Conservation (phyloP, 176 grass and related monocot genomes). For the Guadua angustifolia region DNA sequence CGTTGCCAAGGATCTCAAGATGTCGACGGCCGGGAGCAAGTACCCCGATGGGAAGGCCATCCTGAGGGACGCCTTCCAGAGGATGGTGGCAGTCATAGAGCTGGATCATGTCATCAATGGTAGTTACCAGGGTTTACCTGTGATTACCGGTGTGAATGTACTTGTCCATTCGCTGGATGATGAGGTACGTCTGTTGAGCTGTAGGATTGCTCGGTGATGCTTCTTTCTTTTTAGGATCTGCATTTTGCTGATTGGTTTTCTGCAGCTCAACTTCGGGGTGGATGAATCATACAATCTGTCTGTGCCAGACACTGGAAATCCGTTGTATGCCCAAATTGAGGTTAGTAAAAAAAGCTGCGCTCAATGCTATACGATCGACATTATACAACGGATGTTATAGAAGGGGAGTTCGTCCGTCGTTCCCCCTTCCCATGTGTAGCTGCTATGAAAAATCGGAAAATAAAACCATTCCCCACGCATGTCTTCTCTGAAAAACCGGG, state of each 20-base stretch:
- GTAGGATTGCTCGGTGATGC: background rate
- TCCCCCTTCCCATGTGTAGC: no score
- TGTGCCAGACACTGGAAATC: slow-evolving; percentile 60
- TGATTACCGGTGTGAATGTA: slow-evolving; percentile 61
- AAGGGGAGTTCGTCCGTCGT: no score
- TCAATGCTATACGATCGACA: background rate
- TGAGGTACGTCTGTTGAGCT: slow-evolving; percentile 40
- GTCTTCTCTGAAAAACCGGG: no score
- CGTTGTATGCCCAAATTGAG: slow-evolving; percentile 72
- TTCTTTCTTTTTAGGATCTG: slow-evolving; percentile 26
- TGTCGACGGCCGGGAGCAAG: slow-evolving; percentile 63
- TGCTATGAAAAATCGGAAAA: no score
- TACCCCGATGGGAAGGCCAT: slow-evolving; percentile 66
- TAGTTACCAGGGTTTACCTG: slow-evolving; percentile 35
- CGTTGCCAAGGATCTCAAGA: slow-evolving; percentile 61
- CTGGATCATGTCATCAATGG: slow-evolving; percentile 57
- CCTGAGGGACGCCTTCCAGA: slow-evolving; percentile 69
- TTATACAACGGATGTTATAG: background rate
- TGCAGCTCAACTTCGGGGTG: slow-evolving; percentile 77
- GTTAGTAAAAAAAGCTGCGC: slow-evolving; percentile 38
- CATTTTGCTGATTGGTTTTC: background rate
- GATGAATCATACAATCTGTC: slow-evolving; percentile 81
- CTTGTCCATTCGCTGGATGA: slow-evolving; percentile 56
- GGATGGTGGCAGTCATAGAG: slow-evolving; percentile 69
- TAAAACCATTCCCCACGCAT: no score